A percentile compares a stretch with the other conserved stretches of the same genome.
Conservation (phyloP, 805 yeast genomes). For the Yarrowia porcina region DNA sequence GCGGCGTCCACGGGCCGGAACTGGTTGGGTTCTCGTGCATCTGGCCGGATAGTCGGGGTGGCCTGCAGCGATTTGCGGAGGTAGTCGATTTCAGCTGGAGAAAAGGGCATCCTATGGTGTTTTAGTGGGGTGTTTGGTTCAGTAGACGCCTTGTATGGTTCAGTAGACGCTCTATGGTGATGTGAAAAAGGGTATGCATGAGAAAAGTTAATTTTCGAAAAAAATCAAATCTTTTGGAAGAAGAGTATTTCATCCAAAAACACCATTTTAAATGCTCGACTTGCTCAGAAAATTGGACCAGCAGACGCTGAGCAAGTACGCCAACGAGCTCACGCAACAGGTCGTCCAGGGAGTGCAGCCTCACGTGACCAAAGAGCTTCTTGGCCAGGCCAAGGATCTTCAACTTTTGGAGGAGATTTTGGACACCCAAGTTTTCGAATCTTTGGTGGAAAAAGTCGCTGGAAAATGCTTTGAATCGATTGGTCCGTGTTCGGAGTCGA, state of each 20-base stretch:
- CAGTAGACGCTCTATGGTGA: too few relatives aligned
- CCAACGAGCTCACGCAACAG: conserved; percentile 3
- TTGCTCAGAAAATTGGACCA: conserved; percentile 7
- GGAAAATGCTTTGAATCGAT: background rate
- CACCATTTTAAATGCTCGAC: background rate
- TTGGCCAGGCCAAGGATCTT: background rate
- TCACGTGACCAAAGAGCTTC: background rate
- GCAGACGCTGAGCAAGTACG: conserved; percentile 6
- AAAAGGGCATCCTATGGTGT: conserved; percentile 35
- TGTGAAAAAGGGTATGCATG: too few relatives aligned
- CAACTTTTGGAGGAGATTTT: background rate
- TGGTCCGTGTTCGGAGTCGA: background rate
- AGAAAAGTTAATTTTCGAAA: too few relatives aligned
- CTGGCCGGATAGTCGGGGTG: conserved; percentile 72
- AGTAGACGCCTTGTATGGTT: background rate
- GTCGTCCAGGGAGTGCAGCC: background rate
- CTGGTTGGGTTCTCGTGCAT: conserved; percentile 70
- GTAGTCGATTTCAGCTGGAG: conserved; percentile 48
- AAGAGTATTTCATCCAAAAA: too few relatives aligned
- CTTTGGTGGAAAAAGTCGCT: background rate
- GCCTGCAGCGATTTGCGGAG: conserved; percentile 66
- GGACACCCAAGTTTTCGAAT: background rate
- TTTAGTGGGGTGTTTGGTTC: background rate
- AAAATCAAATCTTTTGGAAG: background rate
- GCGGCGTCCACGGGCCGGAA: conserved; percentile 84